Evolutionary conservation across 345 rosid genomes (phyloP).

Genomic region (Pistacia vera): DNA sequence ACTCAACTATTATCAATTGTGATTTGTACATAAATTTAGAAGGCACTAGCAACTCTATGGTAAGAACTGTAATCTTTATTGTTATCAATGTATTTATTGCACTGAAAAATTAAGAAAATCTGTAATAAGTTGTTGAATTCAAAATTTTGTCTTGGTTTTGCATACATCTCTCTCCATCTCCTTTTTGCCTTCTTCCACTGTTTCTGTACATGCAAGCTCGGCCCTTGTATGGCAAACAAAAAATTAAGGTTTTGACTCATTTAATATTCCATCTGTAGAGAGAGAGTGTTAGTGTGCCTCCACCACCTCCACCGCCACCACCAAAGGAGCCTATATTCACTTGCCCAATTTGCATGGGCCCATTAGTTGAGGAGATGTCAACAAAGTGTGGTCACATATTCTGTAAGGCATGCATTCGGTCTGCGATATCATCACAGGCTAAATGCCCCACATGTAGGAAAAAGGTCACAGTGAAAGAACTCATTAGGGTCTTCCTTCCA

Average conservation of each 20-base stretch:
- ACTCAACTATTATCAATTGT: slow-evolving; percentile 34
- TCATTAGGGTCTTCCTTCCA: slow-evolving; percentile 92
- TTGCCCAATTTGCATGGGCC: slow-evolving; percentile 92
- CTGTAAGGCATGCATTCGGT: slow-evolving; percentile 73
- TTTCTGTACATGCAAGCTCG: not conserved
- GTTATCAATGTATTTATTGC: not conserved
- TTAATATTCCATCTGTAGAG: slow-evolving; percentile 30
- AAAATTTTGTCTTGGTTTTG: not conserved
- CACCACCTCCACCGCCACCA: slow-evolving; percentile 40
- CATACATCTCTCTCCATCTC: not conserved
- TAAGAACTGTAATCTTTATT: slow-evolving; percentile 24
- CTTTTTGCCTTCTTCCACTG: not conserved
- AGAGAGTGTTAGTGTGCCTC: slow-evolving; percentile 25
- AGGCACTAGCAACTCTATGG: slow-evolving; percentile 36
- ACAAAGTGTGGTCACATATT: slow-evolving; percentile 98
- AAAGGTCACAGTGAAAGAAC: slow-evolving; percentile 54
- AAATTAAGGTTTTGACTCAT: slow-evolving; percentile 13
- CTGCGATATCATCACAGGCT: slow-evolving; percentile 53
- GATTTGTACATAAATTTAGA: slow-evolving; percentile 58
- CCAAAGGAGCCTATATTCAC: slow-evolving; percentile 71
- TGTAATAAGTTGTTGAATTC: not conserved
- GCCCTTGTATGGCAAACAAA: not conserved
- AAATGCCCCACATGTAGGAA: slow-evolving; percentile 96
- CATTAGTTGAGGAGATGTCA: slow-evolving; percentile 69
- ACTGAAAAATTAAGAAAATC: not conserved